These are phyloP conservation scores for Podaxis sp. DNA, from an alignment of 768 basidiomycete species.

Conservation along the genomic window DNA sequence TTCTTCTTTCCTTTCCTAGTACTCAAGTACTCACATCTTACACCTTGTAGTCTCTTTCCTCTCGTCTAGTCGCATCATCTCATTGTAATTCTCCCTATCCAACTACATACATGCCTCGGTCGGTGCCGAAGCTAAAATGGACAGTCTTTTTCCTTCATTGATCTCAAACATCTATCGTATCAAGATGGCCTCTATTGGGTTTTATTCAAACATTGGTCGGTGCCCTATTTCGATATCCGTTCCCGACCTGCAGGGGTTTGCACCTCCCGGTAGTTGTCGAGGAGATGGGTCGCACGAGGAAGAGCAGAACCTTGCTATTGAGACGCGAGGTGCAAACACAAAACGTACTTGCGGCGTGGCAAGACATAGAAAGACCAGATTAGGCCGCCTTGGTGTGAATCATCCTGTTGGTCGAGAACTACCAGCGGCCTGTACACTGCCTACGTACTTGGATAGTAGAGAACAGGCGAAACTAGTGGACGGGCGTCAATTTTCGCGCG, in stretches of 20 bases:
- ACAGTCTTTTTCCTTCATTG: neutral
- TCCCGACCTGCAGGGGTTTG: too few relatives aligned
- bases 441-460: neutral
- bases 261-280: too few relatives aligned
- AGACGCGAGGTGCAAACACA: too few relatives aligned
- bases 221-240: neutral
- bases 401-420: neutral
- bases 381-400: neutral
- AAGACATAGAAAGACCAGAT: too few relatives aligned
- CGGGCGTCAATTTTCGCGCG: too few relatives aligned
- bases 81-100: conserved; percentile 8
- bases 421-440: neutral
- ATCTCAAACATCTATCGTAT: neutral
- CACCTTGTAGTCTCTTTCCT: neutral
- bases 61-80: conserved; percentile 11
- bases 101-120: conserved; percentile 6
- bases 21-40: conserved; percentile 11
- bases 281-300: too few relatives aligned
- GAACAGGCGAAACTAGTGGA: too few relatives aligned
- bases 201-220: neutral
- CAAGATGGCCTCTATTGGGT: too few relatives aligned
- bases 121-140: neutral
- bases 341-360: too few relatives aligned
- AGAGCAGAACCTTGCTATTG: too few relatives aligned
- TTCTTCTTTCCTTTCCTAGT: neutral